Evolutionary conservation across 495 filamentous ascomycete genomes (phyloP).

Genomic region (Lasiosphaeriaceae sp.): DNA sequence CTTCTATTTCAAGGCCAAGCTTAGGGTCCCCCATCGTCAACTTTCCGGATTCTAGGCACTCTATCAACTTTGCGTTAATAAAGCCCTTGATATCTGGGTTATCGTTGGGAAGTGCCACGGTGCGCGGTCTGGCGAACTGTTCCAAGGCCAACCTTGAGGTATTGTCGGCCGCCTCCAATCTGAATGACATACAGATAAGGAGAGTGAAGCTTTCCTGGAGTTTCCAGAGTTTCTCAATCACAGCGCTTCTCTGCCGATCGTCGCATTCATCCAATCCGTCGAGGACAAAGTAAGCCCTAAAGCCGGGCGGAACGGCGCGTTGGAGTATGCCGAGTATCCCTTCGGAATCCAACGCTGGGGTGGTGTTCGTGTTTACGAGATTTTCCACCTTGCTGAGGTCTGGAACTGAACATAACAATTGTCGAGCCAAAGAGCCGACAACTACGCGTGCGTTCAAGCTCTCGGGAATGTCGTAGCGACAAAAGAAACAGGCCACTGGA

Average conservation of each 20-base stretch:
- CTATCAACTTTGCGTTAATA: constrained; percentile 33
- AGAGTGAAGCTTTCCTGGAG: constrained; percentile 26
- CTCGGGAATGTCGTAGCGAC: constrained; percentile 31
- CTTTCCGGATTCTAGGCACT: constrained; percentile 25
- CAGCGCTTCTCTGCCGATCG: constrained; percentile 14
- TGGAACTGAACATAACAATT: constrained; percentile 26
- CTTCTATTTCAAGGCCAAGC: constrained; percentile 34
- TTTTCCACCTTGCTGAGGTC: constrained; percentile 16
- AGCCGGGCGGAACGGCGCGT: constrained; percentile 15
- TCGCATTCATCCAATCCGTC: constrained; percentile 40
- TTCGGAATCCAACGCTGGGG: background rate
- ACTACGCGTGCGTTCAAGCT: constrained; percentile 36
- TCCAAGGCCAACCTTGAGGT: background rate
- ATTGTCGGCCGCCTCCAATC: constrained; percentile 24
- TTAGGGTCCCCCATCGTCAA: constrained; percentile 32
- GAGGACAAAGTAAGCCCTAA: constrained; percentile 30
- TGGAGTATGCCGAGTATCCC: constrained; percentile 11
- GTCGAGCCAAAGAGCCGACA: constrained; percentile 37
- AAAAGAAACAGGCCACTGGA: constrained; percentile 42
- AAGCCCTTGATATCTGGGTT: constrained; percentile 39
- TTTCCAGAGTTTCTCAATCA: constrained; percentile 21
- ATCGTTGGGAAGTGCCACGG: constrained; percentile 29
- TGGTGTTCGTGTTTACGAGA: constrained; percentile 15
- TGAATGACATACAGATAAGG: constrained; percentile 29
- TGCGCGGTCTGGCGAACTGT: constrained; percentile 15